Conservation (phyloP, 2,329 filamentous ascomycete species). For the Colletotrichum cordylinicola region DNA sequence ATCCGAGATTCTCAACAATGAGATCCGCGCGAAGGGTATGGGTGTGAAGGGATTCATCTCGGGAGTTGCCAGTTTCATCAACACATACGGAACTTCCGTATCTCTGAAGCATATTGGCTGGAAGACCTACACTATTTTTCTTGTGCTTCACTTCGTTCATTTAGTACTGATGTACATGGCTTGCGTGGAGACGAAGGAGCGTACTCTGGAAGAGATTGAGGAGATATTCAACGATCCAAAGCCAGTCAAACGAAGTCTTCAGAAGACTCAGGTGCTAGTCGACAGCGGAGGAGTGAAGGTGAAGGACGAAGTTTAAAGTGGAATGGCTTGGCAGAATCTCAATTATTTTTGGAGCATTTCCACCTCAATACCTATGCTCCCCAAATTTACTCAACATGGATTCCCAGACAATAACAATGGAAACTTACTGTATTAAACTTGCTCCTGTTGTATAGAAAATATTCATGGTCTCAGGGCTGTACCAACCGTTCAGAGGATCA, state of each 20-base stretch:
- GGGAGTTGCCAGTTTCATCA: conserved; percentile 34
- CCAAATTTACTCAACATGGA: too few species aligned
- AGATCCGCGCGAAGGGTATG: conserved; percentile 42
- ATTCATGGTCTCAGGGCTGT: too few species aligned
- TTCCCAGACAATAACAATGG: too few species aligned
- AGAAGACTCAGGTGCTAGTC: conserved; percentile 16
- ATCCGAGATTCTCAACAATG: conserved; percentile 38
- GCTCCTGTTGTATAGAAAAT: too few species aligned
- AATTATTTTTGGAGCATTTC: too few species aligned
- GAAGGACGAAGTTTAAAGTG: not conserved
- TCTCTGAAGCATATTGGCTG: conserved; percentile 46
- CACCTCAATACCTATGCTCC: too few species aligned
- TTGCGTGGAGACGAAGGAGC: conserved; percentile 54
- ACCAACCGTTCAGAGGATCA: too few species aligned
- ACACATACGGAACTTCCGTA: conserved; percentile 44
- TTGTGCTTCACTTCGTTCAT: conserved; percentile 43
- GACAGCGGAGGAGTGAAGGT: conserved; percentile 15
- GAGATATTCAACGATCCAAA: conserved; percentile 55
- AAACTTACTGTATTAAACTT: too few species aligned
- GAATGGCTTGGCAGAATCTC: too few species aligned
- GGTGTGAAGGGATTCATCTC: conserved; percentile 48
- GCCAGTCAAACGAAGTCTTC: conserved; percentile 23
- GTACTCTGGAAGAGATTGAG: conserved; percentile 61
- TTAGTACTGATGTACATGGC: conserved; percentile 21
- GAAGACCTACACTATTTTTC: conserved; percentile 50